A percentile compares a stretch with the other conserved stretches of the same genome.
Conservation (phyloP, 2,329 filamentous ascomycete genomes). For the Fusarium dlaminii region DNA sequence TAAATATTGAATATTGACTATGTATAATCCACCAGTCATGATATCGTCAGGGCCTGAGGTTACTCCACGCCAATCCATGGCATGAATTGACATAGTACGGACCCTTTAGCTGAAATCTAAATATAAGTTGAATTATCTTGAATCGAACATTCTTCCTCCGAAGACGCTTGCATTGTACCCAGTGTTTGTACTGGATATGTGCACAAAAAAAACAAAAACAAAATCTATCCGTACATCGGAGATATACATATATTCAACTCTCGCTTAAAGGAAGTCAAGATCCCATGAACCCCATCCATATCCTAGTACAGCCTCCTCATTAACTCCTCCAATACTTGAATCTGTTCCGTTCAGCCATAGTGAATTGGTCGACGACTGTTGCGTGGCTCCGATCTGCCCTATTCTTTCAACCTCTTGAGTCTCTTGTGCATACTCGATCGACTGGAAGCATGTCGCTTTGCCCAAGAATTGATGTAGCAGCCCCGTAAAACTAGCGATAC, state of each 20-base stretch:
- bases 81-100: not conserved
- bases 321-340: conserved; percentile 20
- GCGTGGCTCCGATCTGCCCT: conserved; percentile 8
- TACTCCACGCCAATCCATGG: not conserved
- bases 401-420: conserved; percentile 17
- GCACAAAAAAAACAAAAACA: too few species aligned
- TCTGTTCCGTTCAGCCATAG: conserved; percentile 34
- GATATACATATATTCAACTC: not conserved
- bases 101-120: not conserved
- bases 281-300: conserved; percentile 43
- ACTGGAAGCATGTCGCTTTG: conserved; percentile 46
- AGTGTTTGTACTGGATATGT: not conserved
- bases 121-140: not conserved
- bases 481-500: conserved; percentile 33
- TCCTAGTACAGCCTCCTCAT: conserved; percentile 33
- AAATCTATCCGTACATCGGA: not conserved
- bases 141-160: not conserved
- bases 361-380: conserved; percentile 30
- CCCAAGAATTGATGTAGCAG: conserved; percentile 49
- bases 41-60: not conserved
- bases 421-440: conserved; percentile 33
- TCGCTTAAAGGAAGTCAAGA: conserved; percentile 39
- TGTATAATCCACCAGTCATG: not conserved
- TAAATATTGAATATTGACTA: not conserved
- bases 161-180: not conserved